Conservation (phyloP, 1,284 basidiomycete genomes). For the Volvariella volvacea region DNA sequence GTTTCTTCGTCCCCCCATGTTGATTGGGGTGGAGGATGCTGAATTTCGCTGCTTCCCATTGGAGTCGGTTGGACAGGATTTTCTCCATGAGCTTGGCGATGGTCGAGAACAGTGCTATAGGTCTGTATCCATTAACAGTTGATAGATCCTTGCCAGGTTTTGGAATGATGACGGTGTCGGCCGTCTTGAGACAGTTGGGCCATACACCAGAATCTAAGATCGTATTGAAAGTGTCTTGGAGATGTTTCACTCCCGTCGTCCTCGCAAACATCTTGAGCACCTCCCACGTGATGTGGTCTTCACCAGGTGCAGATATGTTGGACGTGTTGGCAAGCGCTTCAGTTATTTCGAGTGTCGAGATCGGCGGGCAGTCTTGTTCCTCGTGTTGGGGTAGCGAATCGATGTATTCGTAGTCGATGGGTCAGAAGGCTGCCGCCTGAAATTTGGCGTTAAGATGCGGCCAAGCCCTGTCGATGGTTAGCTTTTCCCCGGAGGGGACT, state of each 20-base stretch:
- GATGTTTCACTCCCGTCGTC: too few relatives aligned
- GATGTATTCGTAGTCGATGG: too few relatives aligned
- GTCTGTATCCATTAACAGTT: not conserved
- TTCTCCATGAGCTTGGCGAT: not conserved
- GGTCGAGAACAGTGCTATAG: not conserved
- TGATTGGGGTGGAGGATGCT: not conserved
- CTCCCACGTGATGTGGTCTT: not conserved
- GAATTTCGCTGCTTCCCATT: not conserved
- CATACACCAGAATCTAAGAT: not conserved
- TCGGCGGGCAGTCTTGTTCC: not conserved
- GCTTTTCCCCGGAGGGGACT: too few relatives aligned
- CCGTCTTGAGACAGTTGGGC: not conserved
- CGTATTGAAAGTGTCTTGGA: not conserved
- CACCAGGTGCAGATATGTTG: not conserved
- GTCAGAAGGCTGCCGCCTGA: too few relatives aligned
- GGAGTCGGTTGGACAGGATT: not conserved
- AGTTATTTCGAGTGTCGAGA: not conserved
- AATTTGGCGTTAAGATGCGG: too few relatives aligned
- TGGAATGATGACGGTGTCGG: not conserved
- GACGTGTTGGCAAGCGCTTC: not conserved
- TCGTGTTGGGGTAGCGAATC: too few relatives aligned
- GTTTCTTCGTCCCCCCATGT: not conserved
- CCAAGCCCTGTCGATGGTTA: too few relatives aligned
- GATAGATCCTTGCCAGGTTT: too few relatives aligned
- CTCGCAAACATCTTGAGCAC: not conserved